A percentile compares a stretch with the other conserved stretches of the same genome.
These are phyloP conservation scores for Houttuynia cordata DNA, from an alignment of 164 flowering plant species.

Conservation along the genomic window DNA sequence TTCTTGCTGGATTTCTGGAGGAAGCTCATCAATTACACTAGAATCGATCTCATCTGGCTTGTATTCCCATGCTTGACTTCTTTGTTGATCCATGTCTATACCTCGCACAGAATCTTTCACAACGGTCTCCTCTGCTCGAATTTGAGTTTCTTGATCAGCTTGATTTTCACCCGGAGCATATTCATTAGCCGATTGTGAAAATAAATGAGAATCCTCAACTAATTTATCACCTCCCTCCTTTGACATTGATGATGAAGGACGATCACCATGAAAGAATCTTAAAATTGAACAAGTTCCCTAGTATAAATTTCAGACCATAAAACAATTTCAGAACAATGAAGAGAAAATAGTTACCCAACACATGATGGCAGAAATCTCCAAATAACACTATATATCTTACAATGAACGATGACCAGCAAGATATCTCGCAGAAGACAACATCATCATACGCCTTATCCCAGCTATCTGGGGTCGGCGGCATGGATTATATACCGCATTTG, in stretches of 20 bases:
- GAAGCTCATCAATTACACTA: constrained; percentile 62
- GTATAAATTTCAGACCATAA: neutral
- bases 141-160: constrained; percentile 4
- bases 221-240: neutral
- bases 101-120: constrained; percentile 1
- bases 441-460: no score
- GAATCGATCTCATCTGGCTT: constrained; percentile 69
- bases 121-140: neutral
- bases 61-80: constrained; percentile 37
- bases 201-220: neutral
- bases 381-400: no score
- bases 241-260: constrained; percentile 18
- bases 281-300: constrained; percentile 60
- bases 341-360: neutral
- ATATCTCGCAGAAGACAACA: no score
- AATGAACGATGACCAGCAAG: no score
- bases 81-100: constrained; percentile 11
- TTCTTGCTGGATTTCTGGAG: constrained; percentile 68
- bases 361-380: no score
- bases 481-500: no score
- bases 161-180: constrained; percentile 12
- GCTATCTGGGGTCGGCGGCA: no score
- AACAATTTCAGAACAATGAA: neutral
- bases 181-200: constrained; percentile 17
- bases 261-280: constrained; percentile 38